Base-by-base conservation (phyloP, 78 protist species). In the Diacronema lutheri region DNA sequence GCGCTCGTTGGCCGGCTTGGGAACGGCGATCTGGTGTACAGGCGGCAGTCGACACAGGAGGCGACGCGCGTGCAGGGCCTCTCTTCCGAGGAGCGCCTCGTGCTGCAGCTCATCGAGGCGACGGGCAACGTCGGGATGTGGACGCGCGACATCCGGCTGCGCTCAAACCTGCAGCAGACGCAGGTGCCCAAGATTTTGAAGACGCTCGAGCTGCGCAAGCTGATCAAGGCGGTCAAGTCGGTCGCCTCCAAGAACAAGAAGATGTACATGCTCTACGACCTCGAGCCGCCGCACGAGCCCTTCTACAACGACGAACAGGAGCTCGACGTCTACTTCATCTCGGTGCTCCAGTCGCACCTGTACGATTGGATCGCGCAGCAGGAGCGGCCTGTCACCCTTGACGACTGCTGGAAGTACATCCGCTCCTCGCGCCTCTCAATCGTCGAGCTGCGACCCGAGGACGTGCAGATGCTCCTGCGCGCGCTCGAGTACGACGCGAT, bases 191-290 rank as follows among this genome's bases (percentile, higher is more conserved):
- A 90, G 89, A 73, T 80, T 1, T 83, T 91, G 21, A 88, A 86
- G 35, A 56, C 73, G 31, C 71, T 93, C 4, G 93, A 93, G 58
- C 23, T 33, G 41, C 85, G 91, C 58, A 89, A 89, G 46, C 40
- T 93, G 19, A 68, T 93, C 56, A 90, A 90, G 56, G 74, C 86
- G 14, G 90, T 90, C 33, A 93, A 93, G 62, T 72, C 91, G 21
- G 84, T 90, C 57, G 60, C 77, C 31, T 88, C 62, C 55, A 58
- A 62, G 68, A 86, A 74, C 64, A 78, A 91, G 85, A 90, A 89
- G 65, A 82, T 93, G 29, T 93, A 86, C 58, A 93, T 93, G 91
- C 87, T 86, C 26, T 81, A n/a, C 57, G 86, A 77, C 65, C 56
- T 93, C 56, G 93, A 90, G 62, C 95, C 95, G 37, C 4, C 68